Evolutionary conservation across 2,329 filamentous ascomycete genomes (phyloP), one percentile per base, ranked within the genome.

Genomic region (Lecanicillium sp.): DNA sequence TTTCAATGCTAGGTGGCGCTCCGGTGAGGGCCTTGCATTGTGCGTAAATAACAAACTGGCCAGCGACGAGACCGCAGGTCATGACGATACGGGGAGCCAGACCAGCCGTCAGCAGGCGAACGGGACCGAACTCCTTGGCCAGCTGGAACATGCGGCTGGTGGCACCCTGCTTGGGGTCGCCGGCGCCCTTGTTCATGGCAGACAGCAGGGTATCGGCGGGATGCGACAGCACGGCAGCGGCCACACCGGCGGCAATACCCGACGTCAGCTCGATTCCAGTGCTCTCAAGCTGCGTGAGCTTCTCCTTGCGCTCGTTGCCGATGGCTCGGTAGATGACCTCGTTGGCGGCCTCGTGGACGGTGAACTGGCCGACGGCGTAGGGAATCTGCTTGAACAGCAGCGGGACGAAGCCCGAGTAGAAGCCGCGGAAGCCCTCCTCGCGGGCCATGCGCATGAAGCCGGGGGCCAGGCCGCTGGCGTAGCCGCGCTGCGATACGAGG

Each of bases 361-460:
- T 87, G 74, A 95, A 95, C 75, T 95, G 94, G 66, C 88, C 83
- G 71, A 95, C 89, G 57, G 90, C 94, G 73, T 94, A 95, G 15
- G 90, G 90, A 48, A 95, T 84, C 77, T 93, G 87, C 71, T 91
- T 90, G 72, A 87, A 89, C 55, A 90, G 76, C 58, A 91, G 83
- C 23, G 87, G 87, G 44, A 90, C 85, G 70, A 95, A 94, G 56
- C 90, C 90, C 54, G 87, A 89, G 77, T 95, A 95, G 73, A 95
- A 91, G 52, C 87, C 90, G 58, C 78, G 79, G 51, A 90, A 50
- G 62, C 88, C 87, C 68, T 93, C 87, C 59, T 81, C 83, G 63
- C 80, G 81, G 41, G 82, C 71, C 66, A 93, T 86, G 67, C 88
- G 86, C 66, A 71, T 66, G 68, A 93, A 90, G 50, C 87, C 87